Base-by-base conservation (phyloP, 768 basidiomycete species). In the Serendipita sp. region DNA sequence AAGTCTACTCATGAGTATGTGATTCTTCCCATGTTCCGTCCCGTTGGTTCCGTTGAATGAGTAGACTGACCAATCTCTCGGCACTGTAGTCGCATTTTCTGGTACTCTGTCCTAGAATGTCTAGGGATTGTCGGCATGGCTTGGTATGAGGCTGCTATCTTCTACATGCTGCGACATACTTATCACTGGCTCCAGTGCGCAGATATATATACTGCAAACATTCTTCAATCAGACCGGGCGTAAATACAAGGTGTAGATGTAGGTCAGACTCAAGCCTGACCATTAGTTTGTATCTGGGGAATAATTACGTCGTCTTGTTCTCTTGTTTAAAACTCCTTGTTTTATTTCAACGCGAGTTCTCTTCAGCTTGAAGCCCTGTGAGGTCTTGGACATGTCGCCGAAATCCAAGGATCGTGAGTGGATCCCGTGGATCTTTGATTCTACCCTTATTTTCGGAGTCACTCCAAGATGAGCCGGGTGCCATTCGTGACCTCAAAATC, bases 191-290 rank as follows among this genome's bases (percentile, higher is more conserved):
- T 64, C 16, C 70, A 94, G 92, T 3, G 73, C 88, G 65, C 93
- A 97, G 75, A 88, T 95, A 11, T 95, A 92, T 72, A 78, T 94
- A 50, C 81, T 97, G 27, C 91, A 94, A 74, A 94, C 91, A 18
- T 97, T 95, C 84, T 97, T 97, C 76, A 92, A 89, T n/a, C 83
- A 86, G 73, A 92, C 91, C 5, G 91, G 90, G 40, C 82, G 90
- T 73, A 79, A 84, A 70, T 92, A 91, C 78, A 91, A 90, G 77
- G 89, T 91, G 70, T 91, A 83, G 64, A 8, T 36, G n/a, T n/a
- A 18, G 18, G 48, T 18, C 48, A 18, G 48, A 50, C 48, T 18
- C 8, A 5, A n/a, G 48, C n/a, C 48, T 50, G 48, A 31, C 48
- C 40, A 5, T 6, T 40, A 40, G 5, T 40, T 40, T 40, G 40